phyloP scores from a whole-genome alignment of 2,329 filamentous ascomycete species.

The Lecanicillium sp. region DNA sequence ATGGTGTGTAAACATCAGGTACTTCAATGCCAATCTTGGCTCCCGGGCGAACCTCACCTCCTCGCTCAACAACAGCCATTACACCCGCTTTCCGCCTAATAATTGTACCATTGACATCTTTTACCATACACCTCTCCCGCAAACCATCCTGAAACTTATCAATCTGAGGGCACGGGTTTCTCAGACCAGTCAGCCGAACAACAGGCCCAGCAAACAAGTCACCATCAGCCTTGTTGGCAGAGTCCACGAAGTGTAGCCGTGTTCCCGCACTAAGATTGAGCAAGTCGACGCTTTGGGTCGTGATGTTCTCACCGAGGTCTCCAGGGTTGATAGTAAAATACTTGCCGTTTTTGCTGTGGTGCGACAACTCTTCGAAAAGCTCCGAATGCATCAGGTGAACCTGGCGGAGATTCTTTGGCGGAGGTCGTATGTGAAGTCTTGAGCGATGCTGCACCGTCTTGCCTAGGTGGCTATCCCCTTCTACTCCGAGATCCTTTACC shows the following conservation, averaged over 20 bases:
- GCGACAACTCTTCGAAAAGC: not conserved
- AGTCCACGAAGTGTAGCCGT: not conserved
- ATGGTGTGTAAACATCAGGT: not conserved
- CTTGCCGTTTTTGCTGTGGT: not conserved
- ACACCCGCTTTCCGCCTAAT: not conserved
- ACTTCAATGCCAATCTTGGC: not conserved
- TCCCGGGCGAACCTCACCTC: not conserved
- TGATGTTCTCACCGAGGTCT: constrained; percentile 1
- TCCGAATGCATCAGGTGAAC: not conserved
- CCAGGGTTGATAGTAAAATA: not conserved
- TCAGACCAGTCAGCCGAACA: not conserved
- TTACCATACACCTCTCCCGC: not conserved
- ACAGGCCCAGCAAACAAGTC: not conserved
- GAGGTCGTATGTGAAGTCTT: not conserved
- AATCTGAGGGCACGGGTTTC: not conserved
- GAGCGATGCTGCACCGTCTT: not conserved
- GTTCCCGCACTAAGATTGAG: not conserved
- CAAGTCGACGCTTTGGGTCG: not conserved
- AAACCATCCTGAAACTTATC: constrained; percentile 1
- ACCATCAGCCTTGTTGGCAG: not conserved
- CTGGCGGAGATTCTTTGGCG: not conserved
- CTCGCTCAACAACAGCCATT: not conserved
- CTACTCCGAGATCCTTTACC: not conserved
- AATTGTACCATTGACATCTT: not conserved
- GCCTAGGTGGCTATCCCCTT: not conserved